These are phyloP conservation scores for Paecilomyces fulvus DNA, from an alignment of 2,329 filamentous ascomycete species.

Conservation along the genomic window DNA sequence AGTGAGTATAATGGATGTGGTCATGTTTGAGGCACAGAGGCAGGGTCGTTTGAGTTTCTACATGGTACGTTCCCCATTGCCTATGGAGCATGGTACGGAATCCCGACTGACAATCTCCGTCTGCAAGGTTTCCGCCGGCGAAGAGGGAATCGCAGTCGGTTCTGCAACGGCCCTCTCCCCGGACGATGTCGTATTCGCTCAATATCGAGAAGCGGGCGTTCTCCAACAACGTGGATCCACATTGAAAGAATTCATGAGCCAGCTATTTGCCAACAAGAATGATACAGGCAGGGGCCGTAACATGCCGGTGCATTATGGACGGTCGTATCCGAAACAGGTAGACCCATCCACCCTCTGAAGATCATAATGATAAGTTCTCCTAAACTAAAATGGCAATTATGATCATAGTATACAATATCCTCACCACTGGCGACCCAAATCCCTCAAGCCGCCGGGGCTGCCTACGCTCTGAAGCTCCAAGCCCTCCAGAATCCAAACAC, in stretches of 20 bases:
- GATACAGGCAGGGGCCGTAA: constrained; percentile 78
- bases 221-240: constrained; percentile 84
- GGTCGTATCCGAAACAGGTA: constrained; percentile 73
- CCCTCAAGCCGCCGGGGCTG: constrained; percentile 77
- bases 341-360: constrained; percentile 19
- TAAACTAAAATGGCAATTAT: too few relatives aligned
- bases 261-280: constrained; percentile 79
- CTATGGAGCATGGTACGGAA: constrained; percentile 3
- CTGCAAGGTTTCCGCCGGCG: constrained; percentile 62
- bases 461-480: constrained; percentile 80
- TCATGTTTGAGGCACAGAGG: constrained; percentile 96
- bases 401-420: constrained; percentile 65
- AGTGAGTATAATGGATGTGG: constrained; percentile 82
- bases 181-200: constrained; percentile 85
- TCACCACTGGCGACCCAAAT: constrained; percentile 83
- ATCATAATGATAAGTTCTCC: not conserved
- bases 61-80: constrained; percentile 54
- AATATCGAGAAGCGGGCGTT: constrained; percentile 90
- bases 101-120: not conserved
- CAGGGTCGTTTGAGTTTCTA: constrained; percentile 95
- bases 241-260: constrained; percentile 85
- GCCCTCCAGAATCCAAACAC: constrained; percentile 61
- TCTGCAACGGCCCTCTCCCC: constrained; percentile 73
- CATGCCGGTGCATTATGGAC: constrained; percentile 97
- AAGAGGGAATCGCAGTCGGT: constrained; percentile 89